phyloP scores from a whole-genome alignment of 106 monocot genomes.

The Allium cepa region DNA sequence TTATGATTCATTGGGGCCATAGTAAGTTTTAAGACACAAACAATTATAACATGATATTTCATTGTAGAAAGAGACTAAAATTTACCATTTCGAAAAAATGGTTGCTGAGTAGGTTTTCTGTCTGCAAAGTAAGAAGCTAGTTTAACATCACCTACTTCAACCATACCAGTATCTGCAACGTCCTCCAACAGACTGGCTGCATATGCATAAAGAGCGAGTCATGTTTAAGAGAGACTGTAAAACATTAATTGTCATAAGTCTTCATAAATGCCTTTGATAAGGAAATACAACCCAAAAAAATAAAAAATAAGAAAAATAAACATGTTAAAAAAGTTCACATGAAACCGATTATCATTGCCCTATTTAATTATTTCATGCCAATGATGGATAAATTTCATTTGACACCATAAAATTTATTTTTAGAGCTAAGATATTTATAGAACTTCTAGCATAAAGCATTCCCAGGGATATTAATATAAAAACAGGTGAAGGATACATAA shows the following conservation, averaged over 20 bases:
- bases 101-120: slow-evolving; percentile 44
- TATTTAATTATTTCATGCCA: no score
- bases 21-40: neutral
- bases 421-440: no score
- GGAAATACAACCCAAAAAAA: neutral
- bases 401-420: no score
- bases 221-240: neutral
- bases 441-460: no score
- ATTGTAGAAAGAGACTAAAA: neutral
- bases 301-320: neutral
- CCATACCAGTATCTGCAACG: slow-evolving; percentile 57
- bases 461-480: no score
- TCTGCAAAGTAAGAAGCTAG: slow-evolving; percentile 66
- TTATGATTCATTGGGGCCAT: no score
- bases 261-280: no score
- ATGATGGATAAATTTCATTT: no score
- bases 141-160: slow-evolving; percentile 63
- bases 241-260: no score
- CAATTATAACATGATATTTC: neutral
- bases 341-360: no score
- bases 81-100: slow-evolving; percentile 78
- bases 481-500: no score
- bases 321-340: no score
- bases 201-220: slow-evolving; percentile 4
- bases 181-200: slow-evolving; percentile 63